phyloP scores from a whole-genome alignment of 768 basidiomycete genomes.

The Pleurotus pulmonarius region DNA sequence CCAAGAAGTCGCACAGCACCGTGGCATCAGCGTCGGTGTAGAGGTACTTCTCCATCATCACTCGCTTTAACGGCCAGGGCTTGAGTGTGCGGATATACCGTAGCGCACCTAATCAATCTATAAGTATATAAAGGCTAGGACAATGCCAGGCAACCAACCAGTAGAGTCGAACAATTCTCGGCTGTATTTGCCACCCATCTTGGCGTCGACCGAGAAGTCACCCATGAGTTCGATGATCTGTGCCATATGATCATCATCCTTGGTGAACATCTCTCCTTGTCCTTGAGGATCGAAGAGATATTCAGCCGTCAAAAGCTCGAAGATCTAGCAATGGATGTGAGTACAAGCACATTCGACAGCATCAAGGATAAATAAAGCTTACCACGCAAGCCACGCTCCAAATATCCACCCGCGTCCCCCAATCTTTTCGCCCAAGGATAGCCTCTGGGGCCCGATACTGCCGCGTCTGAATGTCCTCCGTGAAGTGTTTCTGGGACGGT shows the following conservation, averaged over 20 bases:
- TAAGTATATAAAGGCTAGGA: constrained; percentile 6
- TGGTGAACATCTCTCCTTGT: constrained; percentile 76
- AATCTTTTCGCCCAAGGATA: constrained; percentile 81
- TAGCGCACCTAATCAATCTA: constrained; percentile 44
- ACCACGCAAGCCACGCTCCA: constrained; percentile 92
- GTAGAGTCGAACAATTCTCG: constrained; percentile 79
- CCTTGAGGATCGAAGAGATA: constrained; percentile 89
- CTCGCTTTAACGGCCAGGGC: constrained; percentile 77
- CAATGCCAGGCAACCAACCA: constrained; percentile 29
- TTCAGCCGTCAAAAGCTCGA: constrained; percentile 89
- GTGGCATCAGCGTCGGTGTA: constrained; percentile 56
- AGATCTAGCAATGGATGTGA: constrained; percentile 42
- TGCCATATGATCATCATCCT: constrained; percentile 95
- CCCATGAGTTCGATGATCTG: constrained; percentile 92
- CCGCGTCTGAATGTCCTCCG: constrained; percentile 95
- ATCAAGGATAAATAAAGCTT: constrained; percentile 20
- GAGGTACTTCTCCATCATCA: constrained; percentile 88
- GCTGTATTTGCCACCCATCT: constrained; percentile 82
- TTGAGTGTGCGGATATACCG: constrained; percentile 74
- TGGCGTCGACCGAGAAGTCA: constrained; percentile 67
- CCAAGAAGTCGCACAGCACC: constrained; percentile 61
- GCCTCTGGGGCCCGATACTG: constrained; percentile 96
- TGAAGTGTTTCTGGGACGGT: constrained; percentile 85
- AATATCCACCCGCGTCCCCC: constrained; percentile 83
- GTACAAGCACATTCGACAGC: not conserved